A percentile compares a stretch with the other conserved stretches of the same genome.
phyloP scores from a whole-genome alignment of 176 grass and related monocot genomes.

The Oryza meyeriana region DNA sequence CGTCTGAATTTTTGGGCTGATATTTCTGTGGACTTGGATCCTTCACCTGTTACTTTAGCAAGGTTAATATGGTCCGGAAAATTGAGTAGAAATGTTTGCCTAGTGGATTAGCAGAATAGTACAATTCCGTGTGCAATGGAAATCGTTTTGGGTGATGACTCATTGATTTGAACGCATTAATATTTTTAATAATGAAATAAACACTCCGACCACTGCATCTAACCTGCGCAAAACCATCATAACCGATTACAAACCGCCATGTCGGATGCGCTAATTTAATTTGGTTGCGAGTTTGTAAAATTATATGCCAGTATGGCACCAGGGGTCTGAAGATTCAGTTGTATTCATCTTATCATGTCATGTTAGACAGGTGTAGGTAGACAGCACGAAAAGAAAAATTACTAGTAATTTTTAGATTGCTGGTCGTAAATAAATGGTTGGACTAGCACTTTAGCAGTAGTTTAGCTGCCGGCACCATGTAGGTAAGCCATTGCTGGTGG shows the following conservation, averaged over 20 bases:
- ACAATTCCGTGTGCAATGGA: neutral
- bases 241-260: too few relatives aligned
- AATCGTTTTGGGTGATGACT: neutral
- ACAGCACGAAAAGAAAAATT: neutral
- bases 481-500: too few relatives aligned
- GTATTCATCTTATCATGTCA: neutral
- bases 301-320: too few relatives aligned
- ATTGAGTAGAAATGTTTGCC: neutral
- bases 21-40: too few relatives aligned
- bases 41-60: too few relatives aligned
- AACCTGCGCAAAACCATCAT: too few relatives aligned
- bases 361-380: neutral
- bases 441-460: neutral
- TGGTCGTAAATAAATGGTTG: neutral
- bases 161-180: neutral
- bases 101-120: neutral
- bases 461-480: neutral
- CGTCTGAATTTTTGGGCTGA: neutral
- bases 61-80: too few relatives aligned
- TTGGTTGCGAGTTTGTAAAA: too few relatives aligned
- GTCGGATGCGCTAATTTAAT: too few relatives aligned
- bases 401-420: neutral
- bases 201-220: too few relatives aligned
- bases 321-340: neutral
- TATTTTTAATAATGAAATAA: too few relatives aligned